A percentile compares a stretch with the other conserved stretches of the same genome.
Conservation (phyloP, 306 rosid species). For the Rosa chinensis region DNA sequence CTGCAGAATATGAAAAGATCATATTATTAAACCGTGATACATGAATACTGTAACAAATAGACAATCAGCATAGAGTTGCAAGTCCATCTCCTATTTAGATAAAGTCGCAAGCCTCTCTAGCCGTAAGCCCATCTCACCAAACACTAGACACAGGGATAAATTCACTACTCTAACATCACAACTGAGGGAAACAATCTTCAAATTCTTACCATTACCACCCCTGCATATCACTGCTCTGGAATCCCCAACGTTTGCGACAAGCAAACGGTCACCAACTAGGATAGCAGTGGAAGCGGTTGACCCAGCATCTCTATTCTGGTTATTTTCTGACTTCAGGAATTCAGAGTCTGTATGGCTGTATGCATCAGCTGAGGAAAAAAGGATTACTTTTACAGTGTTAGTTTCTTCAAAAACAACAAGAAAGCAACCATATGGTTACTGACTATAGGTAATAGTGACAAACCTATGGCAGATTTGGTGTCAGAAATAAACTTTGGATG, state of each 20-base stretch:
- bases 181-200: background rate
- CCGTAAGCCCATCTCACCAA: background rate
- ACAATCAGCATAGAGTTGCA: constrained; percentile 13
- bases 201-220: constrained; percentile 74
- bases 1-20: constrained; percentile 42
- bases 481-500: constrained; percentile 96
- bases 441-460: constrained; percentile 17
- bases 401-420: constrained; percentile 11
- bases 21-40: constrained; percentile 15
- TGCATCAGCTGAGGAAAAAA: constrained; percentile 80
- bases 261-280: constrained; percentile 91
- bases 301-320: constrained; percentile 88
- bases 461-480: constrained; percentile 91
- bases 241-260: constrained; percentile 97
- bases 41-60: constrained; percentile 10
- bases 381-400: constrained; percentile 7
- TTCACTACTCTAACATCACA: background rate
- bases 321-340: constrained; percentile 86
- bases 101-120: background rate
- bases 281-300: constrained; percentile 98
- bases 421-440: constrained; percentile 9
- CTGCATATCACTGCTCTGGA: constrained; percentile 94
- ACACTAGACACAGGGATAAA: background rate
- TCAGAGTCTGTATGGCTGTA: constrained; percentile 89
- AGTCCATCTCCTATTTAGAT: background rate